A percentile compares a stretch with the other conserved stretches of the same genome.
Conservation (phyloP, 2,329 filamentous ascomycete genomes). For the Colletotrichum sp. region DNA sequence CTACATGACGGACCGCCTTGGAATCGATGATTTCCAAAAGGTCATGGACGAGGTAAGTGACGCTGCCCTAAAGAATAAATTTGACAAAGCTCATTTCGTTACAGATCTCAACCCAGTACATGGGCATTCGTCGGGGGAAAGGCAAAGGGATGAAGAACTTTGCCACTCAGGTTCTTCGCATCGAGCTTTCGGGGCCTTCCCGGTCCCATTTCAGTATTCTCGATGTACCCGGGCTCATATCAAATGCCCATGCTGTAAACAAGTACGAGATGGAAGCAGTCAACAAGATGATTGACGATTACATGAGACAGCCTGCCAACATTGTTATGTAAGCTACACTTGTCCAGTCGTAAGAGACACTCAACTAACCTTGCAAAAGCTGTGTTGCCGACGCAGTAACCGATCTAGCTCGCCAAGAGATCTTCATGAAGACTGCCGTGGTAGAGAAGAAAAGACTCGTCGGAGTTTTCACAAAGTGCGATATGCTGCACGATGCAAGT, state of each 20-base stretch:
- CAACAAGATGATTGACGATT: conserved; percentile 35
- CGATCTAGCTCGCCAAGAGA: conserved; percentile 34
- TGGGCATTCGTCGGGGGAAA: conserved; percentile 32
- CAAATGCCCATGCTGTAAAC: conserved; percentile 27
- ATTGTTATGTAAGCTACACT: conserved; percentile 38
- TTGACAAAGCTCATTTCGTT: not conserved
- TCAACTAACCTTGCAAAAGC: conserved; percentile 15
- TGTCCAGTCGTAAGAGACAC: not conserved
- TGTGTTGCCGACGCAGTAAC: conserved; percentile 36
- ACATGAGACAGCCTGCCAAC: conserved; percentile 39
- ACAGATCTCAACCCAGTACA: conserved; percentile 31
- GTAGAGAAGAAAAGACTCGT: conserved; percentile 34
- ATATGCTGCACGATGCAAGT: conserved; percentile 27
- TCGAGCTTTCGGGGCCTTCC: conserved; percentile 40
- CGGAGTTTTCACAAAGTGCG: conserved; percentile 43
- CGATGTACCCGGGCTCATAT: conserved; percentile 39
- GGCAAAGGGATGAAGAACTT: conserved; percentile 35
- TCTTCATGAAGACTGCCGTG: conserved; percentile 30
- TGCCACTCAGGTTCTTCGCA: conserved; percentile 38
- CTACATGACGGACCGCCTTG: conserved; percentile 27
- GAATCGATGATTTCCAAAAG: conserved; percentile 29
- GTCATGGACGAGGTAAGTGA: conserved; percentile 34
- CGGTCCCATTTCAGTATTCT: conserved; percentile 41
- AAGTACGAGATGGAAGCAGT: conserved; percentile 32
- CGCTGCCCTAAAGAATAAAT: too few relatives aligned